Evolutionary conservation across 2,329 filamentous ascomycete species (phyloP), one percentile per base, ranked within the genome.

Genomic region (Alternaria sp.): DNA sequence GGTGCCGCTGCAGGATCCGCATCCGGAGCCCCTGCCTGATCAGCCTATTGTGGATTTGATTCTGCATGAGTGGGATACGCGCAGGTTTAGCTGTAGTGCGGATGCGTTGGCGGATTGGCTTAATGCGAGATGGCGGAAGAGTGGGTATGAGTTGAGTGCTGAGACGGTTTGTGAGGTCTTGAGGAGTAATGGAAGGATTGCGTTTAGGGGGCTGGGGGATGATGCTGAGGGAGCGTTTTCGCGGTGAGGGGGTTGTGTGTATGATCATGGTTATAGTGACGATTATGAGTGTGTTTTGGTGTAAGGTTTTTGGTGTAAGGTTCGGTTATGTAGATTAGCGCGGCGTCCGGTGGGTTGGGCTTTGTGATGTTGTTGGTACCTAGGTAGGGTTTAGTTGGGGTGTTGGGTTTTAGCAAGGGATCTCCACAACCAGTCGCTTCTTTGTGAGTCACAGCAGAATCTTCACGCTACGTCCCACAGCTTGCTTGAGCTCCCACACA

Each of bases 81-180:
- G 75, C 12, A 30, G 69, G 30, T 79, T 76, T 51, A 75, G 71
- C 43, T 77, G 74, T 47, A 71, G 64, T 8, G 72, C 72, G 10
- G 76, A 79, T 71, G 75, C 76, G 49, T 59, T 79, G 50, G 73
- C 76, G 3, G 73, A 74, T 65, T 78, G 76, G 76, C 62, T 79
- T 46, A 79, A 79, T 66, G 68, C 69, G 23, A 21, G 76, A 25
- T 79, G 76, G 76, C 68, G 65, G 52, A 79, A 77, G 70, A 77
- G 72, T 45, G 77, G 77, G 50, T 78, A 78, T 59, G 72, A 73
- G 43, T 59, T 77, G 25, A 75, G 73, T 62, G 65, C 73, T 1
- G 77, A 80, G 66, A 78, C 75, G 19, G 67, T 80, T 12, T 79
- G 76, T 59, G 75, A 77, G 54, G 74, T 79, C 2, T 32, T 80